Percentiles rank a stretch among this genome's conserved stretches.
Evolutionary conservation across 306 rosid genomes (phyloP).

Genomic region (Prunus mongolica): DNA sequence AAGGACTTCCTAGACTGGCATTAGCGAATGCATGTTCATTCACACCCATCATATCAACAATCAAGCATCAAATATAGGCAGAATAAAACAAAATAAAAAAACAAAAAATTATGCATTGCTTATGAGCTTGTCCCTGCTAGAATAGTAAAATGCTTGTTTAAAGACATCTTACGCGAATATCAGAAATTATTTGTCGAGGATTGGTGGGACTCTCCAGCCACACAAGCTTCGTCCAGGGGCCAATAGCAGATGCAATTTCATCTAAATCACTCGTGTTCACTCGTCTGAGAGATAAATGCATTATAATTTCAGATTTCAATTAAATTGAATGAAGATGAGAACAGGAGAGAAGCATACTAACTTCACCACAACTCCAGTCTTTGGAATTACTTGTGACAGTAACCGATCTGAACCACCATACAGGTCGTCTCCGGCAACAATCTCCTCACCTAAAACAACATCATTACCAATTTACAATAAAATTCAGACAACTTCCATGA

Average conservation of each 20-base stretch:
- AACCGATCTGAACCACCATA: conserved; percentile 88
- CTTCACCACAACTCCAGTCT: conserved; percentile 79
- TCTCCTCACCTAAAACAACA: conserved; percentile 68
- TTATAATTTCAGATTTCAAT: conserved; percentile 18
- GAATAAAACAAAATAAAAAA: neutral
- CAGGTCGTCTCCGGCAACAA: conserved; percentile 84
- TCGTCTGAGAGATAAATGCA: conserved; percentile 53
- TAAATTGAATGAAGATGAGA: conserved; percentile 16
- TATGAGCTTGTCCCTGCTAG: neutral
- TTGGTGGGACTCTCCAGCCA: conserved; percentile 98
- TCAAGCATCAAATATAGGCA: conserved; percentile 11
- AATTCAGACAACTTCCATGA: conserved; percentile 1
- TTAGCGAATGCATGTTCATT: neutral
- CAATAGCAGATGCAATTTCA: conserved; percentile 81
- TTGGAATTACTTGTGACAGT: conserved; percentile 75
- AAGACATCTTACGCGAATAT: conserved; percentile 68
- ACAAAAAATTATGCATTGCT: neutral
- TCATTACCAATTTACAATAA: conserved; percentile 18
- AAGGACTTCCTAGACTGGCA: neutral
- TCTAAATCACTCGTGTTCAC: conserved; percentile 71
- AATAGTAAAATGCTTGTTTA: conserved; percentile 16
- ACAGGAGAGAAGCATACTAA: conserved; percentile 40
- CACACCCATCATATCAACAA: conserved; percentile 1
- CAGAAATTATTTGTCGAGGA: conserved; percentile 69
- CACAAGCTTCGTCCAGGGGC: conserved; percentile 80